phyloP scores from a whole-genome alignment of 108 stramenopile species.

The Skeletonema grethae region DNA sequence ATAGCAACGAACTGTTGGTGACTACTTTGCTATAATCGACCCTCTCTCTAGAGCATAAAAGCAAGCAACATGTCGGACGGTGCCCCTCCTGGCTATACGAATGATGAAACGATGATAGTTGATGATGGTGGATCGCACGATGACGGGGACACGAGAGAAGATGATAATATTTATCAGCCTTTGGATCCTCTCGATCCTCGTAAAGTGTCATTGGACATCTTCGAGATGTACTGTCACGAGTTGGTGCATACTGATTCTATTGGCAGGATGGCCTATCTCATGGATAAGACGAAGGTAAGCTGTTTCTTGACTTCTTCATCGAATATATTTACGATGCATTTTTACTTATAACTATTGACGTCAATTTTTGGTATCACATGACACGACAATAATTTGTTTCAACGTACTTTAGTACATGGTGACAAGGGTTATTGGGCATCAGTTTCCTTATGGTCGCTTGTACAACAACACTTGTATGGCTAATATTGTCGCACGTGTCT shows the following conservation, averaged over 20 bases:
- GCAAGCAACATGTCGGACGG: not conserved
- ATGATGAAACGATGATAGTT: not conserved
- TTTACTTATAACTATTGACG: slow-evolving; percentile 2
- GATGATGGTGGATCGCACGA: not conserved
- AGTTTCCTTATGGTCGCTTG: slow-evolving; percentile 42
- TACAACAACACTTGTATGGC: slow-evolving; percentile 40
- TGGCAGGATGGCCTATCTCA: slow-evolving; percentile 40
- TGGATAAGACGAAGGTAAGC: slow-evolving; percentile 43
- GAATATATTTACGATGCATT: not conserved
- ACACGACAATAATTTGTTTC: not conserved
- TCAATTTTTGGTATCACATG: not conserved
- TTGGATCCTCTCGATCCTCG: slow-evolving; percentile 54
- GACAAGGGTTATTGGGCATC: slow-evolving; percentile 30
- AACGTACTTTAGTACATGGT: slow-evolving; percentile 39
- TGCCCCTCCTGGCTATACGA: not conserved
- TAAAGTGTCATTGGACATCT: slow-evolving; percentile 39
- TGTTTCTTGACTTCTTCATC: not conserved
- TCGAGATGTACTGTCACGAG: slow-evolving; percentile 49
- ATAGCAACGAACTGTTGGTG: no score
- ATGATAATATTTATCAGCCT: slow-evolving; percentile 7
- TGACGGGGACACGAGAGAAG: not conserved
- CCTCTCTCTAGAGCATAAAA: not conserved
- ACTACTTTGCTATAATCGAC: no score
- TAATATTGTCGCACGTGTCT: slow-evolving; percentile 30
- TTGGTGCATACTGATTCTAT: slow-evolving; percentile 27